Evolutionary conservation across 2,329 filamentous ascomycete species (phyloP).

Genomic region (Hyphodiscus sp.): DNA sequence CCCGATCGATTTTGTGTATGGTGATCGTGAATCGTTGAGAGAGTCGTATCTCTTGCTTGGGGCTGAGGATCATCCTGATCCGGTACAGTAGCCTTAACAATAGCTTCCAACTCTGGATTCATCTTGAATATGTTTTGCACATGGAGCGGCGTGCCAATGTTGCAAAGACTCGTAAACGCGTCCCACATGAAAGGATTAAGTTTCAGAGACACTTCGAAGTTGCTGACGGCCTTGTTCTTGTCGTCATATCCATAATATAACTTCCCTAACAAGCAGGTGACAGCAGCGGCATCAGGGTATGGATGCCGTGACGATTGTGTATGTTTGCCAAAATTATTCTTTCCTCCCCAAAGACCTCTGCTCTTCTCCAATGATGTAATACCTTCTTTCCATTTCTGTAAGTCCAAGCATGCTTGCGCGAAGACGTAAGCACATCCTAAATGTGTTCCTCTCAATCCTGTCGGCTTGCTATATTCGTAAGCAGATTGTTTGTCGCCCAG

Average conservation of each 20-base stretch:
- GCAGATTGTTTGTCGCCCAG: constrained; percentile 79
- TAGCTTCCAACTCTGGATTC: constrained; percentile 54
- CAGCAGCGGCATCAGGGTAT: constrained; percentile 74
- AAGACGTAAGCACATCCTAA: constrained; percentile 87
- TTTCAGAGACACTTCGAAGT: constrained; percentile 83
- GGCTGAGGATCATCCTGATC: constrained; percentile 20
- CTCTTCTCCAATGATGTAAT: constrained; percentile 79
- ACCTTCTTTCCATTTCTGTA: constrained; percentile 76
- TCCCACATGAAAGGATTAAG: constrained; percentile 98
- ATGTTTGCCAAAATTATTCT: constrained; percentile 76
- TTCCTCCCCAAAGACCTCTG: constrained; percentile 66
- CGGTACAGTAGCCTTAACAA: constrained; percentile 32
- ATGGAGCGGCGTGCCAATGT: constrained; percentile 75
- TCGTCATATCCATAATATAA: constrained; percentile 76
- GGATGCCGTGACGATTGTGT: constrained; percentile 67
- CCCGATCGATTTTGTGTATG: constrained; percentile 23
- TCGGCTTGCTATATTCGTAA: constrained; percentile 71
- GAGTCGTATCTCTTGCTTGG: constrained; percentile 14
- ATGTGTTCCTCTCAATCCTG: constrained; percentile 65
- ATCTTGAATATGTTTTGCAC: constrained; percentile 82
- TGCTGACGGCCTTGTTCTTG: constrained; percentile 75
- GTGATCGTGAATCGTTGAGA: constrained; percentile 17
- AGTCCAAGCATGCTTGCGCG: constrained; percentile 76
- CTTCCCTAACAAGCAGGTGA: constrained; percentile 81
- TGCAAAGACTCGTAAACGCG: constrained; percentile 82